Conservation (phyloP, 2,329 filamentous ascomycete genomes). For the Ambrosiella cleistominuta region DNA sequence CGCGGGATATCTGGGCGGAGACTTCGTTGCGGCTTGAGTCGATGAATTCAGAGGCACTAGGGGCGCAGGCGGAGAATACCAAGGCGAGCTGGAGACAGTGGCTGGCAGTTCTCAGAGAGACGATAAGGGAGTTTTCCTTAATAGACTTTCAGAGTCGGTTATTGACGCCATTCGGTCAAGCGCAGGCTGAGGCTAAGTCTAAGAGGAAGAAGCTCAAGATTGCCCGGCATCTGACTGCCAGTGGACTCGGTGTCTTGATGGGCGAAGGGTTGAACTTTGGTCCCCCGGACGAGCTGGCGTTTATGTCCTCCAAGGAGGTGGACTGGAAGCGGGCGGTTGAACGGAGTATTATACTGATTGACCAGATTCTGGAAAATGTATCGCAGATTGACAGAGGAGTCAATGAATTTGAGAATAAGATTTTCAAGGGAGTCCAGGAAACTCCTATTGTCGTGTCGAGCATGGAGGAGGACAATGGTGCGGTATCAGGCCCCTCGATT, state of each 20-base stretch:
- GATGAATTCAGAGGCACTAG: slow-evolving; percentile 10
- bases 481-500: slow-evolving; percentile 31
- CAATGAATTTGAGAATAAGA: slow-evolving; percentile 46
- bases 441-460: slow-evolving; percentile 40
- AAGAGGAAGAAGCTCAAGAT: slow-evolving; percentile 58
- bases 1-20: slow-evolving; percentile 51
- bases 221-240: slow-evolving; percentile 65
- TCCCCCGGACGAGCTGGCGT: slow-evolving; percentile 27
- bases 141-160: slow-evolving; percentile 53
- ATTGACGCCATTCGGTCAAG: slow-evolving; percentile 60
- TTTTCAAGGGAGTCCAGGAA: slow-evolving; percentile 44
- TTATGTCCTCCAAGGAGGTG: slow-evolving; percentile 22
- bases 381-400: slow-evolving; percentile 44
- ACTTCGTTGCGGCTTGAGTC: slow-evolving; percentile 29
- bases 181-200: slow-evolving; percentile 53
- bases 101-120: slow-evolving; percentile 63
- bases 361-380: slow-evolving; percentile 61
- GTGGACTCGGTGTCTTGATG: slow-evolving; percentile 70
- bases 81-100: slow-evolving; percentile 46
- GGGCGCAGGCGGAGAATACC: slow-evolving; percentile 1
- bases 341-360: slow-evolving; percentile 69
- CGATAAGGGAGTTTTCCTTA: slow-evolving; percentile 54
- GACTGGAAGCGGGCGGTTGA: slow-evolving; percentile 58
- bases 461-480: slow-evolving; percentile 22
- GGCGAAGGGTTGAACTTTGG: slow-evolving; percentile 66